These are phyloP conservation scores for Kuraishia hungarica DNA, from an alignment of 805 yeast genomes.

Conservation along the genomic window DNA sequence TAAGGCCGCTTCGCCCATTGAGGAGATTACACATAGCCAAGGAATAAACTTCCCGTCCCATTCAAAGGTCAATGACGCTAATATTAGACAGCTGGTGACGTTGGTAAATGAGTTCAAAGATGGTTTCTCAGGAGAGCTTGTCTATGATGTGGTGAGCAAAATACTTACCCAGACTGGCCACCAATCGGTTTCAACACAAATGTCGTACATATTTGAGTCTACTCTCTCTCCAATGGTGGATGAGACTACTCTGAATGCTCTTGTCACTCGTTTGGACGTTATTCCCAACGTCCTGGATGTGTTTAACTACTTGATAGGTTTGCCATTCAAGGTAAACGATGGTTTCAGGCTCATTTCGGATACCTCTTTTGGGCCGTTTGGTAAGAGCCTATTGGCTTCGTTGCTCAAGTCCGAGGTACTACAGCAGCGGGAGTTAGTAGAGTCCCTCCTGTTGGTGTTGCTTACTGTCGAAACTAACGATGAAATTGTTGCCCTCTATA, in stretches of 20 bases:
- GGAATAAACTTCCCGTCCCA: neutral
- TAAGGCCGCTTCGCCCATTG: slow-evolving; percentile 24
- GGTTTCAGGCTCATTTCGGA: slow-evolving; percentile 12
- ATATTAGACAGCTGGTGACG: slow-evolving; percentile 5
- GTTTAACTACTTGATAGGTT: slow-evolving; percentile 26
- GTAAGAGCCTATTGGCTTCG: slow-evolving; percentile 12
- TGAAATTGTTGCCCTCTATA: slow-evolving; percentile 14
- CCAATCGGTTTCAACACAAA: slow-evolving; percentile 15
- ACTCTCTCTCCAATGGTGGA: slow-evolving; percentile 33
- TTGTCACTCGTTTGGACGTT: slow-evolving; percentile 31
- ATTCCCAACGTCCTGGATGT: slow-evolving; percentile 26
- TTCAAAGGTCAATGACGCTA: neutral
- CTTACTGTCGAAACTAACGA: slow-evolving; percentile 23
- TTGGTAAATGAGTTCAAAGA: slow-evolving; percentile 26
- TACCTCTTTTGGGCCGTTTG: slow-evolving; percentile 16
- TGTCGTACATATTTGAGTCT: slow-evolving; percentile 32
- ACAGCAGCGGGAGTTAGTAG: slow-evolving; percentile 12
- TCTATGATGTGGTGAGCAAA: slow-evolving; percentile 22
- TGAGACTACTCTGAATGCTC: slow-evolving; percentile 23
- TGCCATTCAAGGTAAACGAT: slow-evolving; percentile 15
- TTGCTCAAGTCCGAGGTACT: slow-evolving; percentile 11
- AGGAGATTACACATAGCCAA: slow-evolving; percentile 6
- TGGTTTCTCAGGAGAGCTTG: slow-evolving; percentile 27
- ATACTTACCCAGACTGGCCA: slow-evolving; percentile 23
- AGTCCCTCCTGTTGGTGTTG: slow-evolving; percentile 19